Conservation (phyloP, 2,329 filamentous ascomycete genomes). For the Escovopsis sp. region DNA sequence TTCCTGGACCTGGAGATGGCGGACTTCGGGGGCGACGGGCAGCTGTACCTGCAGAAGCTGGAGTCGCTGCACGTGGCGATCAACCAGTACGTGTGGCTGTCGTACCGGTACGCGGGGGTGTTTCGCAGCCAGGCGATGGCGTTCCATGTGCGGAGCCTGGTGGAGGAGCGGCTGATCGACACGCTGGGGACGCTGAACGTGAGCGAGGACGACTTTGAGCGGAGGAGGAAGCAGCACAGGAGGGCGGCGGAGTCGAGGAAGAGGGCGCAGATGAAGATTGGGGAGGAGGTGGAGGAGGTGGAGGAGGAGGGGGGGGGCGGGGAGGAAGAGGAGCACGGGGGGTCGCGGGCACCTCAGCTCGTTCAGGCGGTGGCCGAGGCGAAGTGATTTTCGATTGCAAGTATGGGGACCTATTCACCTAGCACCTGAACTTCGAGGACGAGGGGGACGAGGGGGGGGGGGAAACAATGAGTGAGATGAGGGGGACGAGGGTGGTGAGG, state of each 20-base stretch:
- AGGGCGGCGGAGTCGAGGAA: slow-evolving; percentile 7
- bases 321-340: too few species aligned
- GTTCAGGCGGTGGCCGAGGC: slow-evolving; percentile 2
- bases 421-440: too few species aligned
- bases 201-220: slow-evolving; percentile 19
- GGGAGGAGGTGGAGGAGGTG: slow-evolving; percentile 6
- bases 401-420: too few species aligned
- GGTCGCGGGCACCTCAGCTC: slow-evolving; percentile 4
- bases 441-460: too few species aligned
- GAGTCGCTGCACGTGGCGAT: slow-evolving; percentile 71
- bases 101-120: slow-evolving; percentile 70
- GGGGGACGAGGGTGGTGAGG: too few species aligned
- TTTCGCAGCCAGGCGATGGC: slow-evolving; percentile 64
- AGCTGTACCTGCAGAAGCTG: slow-evolving; percentile 48
- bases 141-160: slow-evolving; percentile 60
- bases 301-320: slow-evolving; percentile 7
- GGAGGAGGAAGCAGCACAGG: slow-evolving; percentile 11
- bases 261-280: slow-evolving; percentile 4
- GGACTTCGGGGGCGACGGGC: slow-evolving; percentile 20
- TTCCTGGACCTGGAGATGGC: slow-evolving; percentile 49
- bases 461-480: too few species aligned
- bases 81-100: slow-evolving; percentile 84
- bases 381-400: not conserved
- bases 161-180: slow-evolving; percentile 55
- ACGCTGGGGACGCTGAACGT: slow-evolving; percentile 34